Conservation (phyloP, 176 grass and related monocot genomes). For the Alopecurus myosuroides region DNA sequence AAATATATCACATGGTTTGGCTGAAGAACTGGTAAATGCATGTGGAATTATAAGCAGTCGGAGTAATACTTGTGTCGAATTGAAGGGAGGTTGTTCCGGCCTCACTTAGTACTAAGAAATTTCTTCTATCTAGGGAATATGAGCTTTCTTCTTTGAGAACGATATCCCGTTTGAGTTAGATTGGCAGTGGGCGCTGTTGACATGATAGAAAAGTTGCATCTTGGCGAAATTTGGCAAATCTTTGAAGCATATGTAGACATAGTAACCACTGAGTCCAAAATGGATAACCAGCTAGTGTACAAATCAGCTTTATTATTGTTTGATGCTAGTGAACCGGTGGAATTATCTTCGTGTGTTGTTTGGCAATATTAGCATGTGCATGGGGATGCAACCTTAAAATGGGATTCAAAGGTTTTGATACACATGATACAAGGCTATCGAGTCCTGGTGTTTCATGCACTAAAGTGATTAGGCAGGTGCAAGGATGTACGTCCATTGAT, state of each 20-base stretch:
- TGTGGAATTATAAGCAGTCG: background rate
- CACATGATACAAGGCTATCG: background rate
- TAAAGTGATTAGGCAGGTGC: background rate
- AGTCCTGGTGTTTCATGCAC: background rate
- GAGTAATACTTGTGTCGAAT: background rate
- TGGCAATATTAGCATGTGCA: background rate
- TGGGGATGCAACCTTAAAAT: background rate
- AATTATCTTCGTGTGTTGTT: background rate
- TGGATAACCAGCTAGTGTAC: background rate
- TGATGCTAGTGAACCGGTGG: background rate
- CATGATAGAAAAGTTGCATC: background rate
- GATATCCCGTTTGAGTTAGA: background rate
- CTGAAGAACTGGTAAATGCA: background rate
- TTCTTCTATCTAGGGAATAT: background rate
- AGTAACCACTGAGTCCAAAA: background rate
- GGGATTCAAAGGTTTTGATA: background rate
- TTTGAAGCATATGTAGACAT: background rate
- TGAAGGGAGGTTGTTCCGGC: background rate
- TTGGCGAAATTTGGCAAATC: background rate
- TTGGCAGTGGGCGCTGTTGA: background rate
- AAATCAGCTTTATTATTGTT: background rate
- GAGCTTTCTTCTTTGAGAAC: background rate
- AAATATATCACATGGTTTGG: background rate
- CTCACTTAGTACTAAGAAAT: background rate
- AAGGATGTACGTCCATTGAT: background rate